phyloP scores from a whole-genome alignment of 2,329 filamentous ascomycete species.

The Aspergillus fructus region DNA sequence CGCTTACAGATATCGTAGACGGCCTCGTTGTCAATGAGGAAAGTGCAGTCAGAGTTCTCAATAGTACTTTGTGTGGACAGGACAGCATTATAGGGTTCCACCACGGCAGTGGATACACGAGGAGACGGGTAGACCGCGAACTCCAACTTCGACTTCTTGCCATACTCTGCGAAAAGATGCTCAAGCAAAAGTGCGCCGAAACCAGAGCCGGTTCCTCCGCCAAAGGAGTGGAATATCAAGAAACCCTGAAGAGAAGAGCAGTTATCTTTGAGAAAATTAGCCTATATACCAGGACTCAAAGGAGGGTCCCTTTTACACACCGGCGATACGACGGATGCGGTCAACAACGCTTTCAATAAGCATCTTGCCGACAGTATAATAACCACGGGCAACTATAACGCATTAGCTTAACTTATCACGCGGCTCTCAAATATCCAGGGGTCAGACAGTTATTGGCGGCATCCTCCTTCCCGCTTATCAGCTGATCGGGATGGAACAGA shows the following conservation, averaged over 20 bases:
- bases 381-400: conserved; percentile 59
- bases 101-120: conserved; percentile 63
- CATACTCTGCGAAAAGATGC: conserved; percentile 63
- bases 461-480: conserved; percentile 68
- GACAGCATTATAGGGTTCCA: conserved; percentile 66
- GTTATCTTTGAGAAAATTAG: conserved; percentile 51
- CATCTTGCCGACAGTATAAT: conserved; percentile 69
- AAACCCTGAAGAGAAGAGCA: conserved; percentile 66
- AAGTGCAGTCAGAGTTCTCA: conserved; percentile 67
- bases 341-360: conserved; percentile 64
- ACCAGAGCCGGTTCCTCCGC: conserved; percentile 66
- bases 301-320: conserved; percentile 37
- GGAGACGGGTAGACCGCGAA: conserved; percentile 66
- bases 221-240: conserved; percentile 68
- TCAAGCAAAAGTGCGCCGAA: conserved; percentile 65
- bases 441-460: conserved; percentile 64
- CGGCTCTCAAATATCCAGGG: neutral
- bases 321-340: conserved; percentile 62
- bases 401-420: conserved; percentile 15
- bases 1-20: conserved; percentile 67
- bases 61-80: conserved; percentile 59
- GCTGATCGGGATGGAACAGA: conserved; percentile 65
- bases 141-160: conserved; percentile 68
- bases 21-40: conserved; percentile 67
- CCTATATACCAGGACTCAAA: neutral